Evolutionary conservation across 2,329 filamentous ascomycete species (phyloP), one percentile per base, ranked within the genome.

Genomic region (Boeremia lycopersici): DNA sequence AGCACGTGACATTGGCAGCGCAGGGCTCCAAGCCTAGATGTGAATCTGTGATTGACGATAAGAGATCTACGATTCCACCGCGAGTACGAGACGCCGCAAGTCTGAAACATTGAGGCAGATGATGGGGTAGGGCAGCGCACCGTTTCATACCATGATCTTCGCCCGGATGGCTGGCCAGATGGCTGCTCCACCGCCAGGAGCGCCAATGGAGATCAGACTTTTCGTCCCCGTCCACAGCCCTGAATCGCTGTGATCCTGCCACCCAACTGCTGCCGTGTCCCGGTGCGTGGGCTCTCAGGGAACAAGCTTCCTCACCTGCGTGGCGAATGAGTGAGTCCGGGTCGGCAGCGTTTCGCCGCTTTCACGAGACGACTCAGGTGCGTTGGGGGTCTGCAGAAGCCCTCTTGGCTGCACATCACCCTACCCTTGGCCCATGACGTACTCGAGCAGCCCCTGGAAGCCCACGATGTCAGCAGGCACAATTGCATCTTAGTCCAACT

Each of bases 401-500:
- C 41, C 53, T 51, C 46, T 56, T 47, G 41, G 41, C 29, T 43
- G 45, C 52, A 52, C 49, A 40, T 48, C 45, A 44, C 25, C 3
- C 5, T 29, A 40, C 39, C 28, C 19, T 30, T 11, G 19, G 28
- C 40, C 42, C 19, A 47, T 57, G 45, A 50, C 49, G 55, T 31
- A 46, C n/a, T 25, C 6, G 38, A 15, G 23, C 36, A 19, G 12
- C 25, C 13, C 30, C 10, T 12, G 2, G 34, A 13, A 6, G 28
- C 33, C 39, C 34, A 23, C 45, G 34, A 11, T 43, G 25, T 23
- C 19, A 39, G 42, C 38, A 19, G 19, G 31, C 47, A 50, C 34
- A 56, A 51, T 51, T 26, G 47, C 53, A 56, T 56, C 35, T 29
- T 36, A 17, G 25, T 26, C 17, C 36, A 26, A 48, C 36, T 48